A percentile compares a stretch with the other conserved stretches of the same genome.
Conservation (phyloP, 306 rosid genomes). For the Comarum palustre region DNA sequence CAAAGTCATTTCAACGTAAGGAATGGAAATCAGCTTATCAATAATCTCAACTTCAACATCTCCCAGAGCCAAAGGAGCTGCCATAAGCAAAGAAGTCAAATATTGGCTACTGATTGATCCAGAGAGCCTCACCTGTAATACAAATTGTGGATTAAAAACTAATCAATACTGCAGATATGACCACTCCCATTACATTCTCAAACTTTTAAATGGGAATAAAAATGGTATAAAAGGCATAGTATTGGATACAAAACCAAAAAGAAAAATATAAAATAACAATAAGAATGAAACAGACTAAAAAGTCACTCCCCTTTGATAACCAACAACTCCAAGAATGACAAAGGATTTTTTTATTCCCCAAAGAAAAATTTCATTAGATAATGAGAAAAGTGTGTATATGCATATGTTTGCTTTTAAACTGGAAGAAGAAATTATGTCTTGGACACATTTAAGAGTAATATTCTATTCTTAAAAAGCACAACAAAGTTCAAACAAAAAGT, state of each 20-base stretch:
- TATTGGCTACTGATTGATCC: conserved; percentile 98
- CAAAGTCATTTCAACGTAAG: conserved; percentile 95
- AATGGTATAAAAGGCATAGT: background rate
- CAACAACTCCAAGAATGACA: background rate
- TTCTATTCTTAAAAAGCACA: background rate
- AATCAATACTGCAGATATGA: background rate
- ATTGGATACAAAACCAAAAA: background rate
- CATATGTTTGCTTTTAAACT: background rate
- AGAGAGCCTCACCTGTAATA: conserved; percentile 85
- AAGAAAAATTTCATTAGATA: background rate
- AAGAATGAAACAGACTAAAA: background rate
- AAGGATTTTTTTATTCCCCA: background rate
- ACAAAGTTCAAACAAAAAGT: background rate
- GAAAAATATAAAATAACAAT: background rate
- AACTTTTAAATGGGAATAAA: background rate
- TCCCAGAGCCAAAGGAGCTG: conserved; percentile 93
- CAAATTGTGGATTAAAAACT: conserved; percentile 15
- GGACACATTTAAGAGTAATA: background rate
- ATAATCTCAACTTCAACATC: conserved; percentile 89
- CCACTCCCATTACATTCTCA: background rate
- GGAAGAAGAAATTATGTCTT: background rate
- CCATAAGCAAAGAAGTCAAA: conserved; percentile 95
- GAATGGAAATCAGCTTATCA: conserved; percentile 90
- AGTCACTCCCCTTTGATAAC: background rate
- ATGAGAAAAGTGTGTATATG: background rate